These are phyloP conservation scores for Sporisorium graminicola DNA, from an alignment of 1,284 basidiomycete genomes.

Conservation along the genomic window DNA sequence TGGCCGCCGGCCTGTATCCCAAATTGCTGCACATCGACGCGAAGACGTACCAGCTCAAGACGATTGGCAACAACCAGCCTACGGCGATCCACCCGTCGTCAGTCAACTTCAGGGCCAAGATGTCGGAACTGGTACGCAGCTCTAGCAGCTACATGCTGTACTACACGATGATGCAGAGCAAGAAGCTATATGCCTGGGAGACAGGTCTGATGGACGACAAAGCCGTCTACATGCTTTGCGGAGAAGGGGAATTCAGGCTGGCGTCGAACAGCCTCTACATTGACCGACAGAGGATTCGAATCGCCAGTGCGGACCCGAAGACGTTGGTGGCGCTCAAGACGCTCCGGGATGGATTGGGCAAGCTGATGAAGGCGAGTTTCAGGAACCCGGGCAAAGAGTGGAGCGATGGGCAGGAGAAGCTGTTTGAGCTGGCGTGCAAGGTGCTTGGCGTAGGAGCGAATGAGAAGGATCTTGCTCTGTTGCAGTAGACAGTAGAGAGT, in stretches of 20 bases:
- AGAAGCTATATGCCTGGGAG: conserved; percentile 94
- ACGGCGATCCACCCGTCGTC: conserved; percentile 88
- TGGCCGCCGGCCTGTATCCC: conserved; percentile 90
- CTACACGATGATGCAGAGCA: conserved; percentile 79
- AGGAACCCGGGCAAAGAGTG: conserved; percentile 75
- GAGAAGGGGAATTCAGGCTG: conserved; percentile 90
- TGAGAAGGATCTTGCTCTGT: conserved; percentile 52
- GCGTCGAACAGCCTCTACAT: conserved; percentile 80
- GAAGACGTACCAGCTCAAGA: conserved; percentile 76
- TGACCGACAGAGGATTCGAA: conserved; percentile 87
- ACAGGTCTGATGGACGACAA: conserved; percentile 89
- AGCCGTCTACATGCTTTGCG: conserved; percentile 85
- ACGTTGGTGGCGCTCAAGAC: conserved; percentile 83
- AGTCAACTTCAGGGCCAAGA: conserved; percentile 58
- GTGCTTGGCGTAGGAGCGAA: conserved; percentile 58
- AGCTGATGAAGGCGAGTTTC: conserved; percentile 75
- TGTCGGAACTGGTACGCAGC: conserved; percentile 37
- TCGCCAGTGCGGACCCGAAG: conserved; percentile 76
- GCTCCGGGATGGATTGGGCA: conserved; percentile 78
- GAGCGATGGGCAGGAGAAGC: conserved; percentile 75
- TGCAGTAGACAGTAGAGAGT: conserved; percentile 35
- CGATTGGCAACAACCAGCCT: conserved; percentile 86
- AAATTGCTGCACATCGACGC: conserved; percentile 84
- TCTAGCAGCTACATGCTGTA: conserved; percentile 54
- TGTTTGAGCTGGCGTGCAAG: conserved; percentile 75